Percentiles rank a stretch among this genome's conserved stretches.
These are phyloP conservation scores for Hyparrhenia diplandra DNA, from an alignment of 176 grass and related monocot genomes.

Conservation along the genomic window DNA sequence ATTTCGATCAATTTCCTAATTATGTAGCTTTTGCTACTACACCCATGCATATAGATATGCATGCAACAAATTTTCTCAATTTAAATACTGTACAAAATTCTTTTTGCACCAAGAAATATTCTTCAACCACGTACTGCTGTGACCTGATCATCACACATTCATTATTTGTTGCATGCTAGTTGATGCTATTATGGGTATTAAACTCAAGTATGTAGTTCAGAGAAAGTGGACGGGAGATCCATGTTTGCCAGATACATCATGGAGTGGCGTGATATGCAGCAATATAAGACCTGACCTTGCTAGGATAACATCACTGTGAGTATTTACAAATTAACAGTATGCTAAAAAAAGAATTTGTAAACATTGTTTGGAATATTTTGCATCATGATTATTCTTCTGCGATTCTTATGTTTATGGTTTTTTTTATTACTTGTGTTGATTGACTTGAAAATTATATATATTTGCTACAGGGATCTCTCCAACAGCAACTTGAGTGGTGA, in stretches of 20 bases:
- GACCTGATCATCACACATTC: too few relatives aligned
- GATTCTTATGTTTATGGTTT: background rate
- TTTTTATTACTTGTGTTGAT: background rate
- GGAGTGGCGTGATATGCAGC: constrained; percentile 52
- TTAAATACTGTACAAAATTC: too few relatives aligned
- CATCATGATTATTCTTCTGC: background rate
- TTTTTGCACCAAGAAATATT: too few relatives aligned
- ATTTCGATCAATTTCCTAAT: too few relatives aligned
- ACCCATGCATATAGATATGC: too few relatives aligned
- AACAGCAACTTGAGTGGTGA: constrained; percentile 21
- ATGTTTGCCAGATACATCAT: constrained; percentile 31
- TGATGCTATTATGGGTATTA: constrained; percentile 40
- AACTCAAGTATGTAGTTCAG: constrained; percentile 28
- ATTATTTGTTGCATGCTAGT: constrained; percentile 15
- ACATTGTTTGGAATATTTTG: background rate
- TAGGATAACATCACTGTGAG: constrained; percentile 45
- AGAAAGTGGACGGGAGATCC: constrained; percentile 71
- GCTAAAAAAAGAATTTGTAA: background rate
- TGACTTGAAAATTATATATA: background rate
- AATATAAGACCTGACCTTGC: background rate
- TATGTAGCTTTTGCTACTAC: too few relatives aligned
- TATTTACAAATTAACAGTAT: background rate
- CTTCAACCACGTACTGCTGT: too few relatives aligned
- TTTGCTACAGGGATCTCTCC: constrained; percentile 38
- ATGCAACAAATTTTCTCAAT: too few relatives aligned